Evolutionary conservation across 495 filamentous ascomycete genomes (phyloP).

Genomic region (Cercophora scortea): DNA sequence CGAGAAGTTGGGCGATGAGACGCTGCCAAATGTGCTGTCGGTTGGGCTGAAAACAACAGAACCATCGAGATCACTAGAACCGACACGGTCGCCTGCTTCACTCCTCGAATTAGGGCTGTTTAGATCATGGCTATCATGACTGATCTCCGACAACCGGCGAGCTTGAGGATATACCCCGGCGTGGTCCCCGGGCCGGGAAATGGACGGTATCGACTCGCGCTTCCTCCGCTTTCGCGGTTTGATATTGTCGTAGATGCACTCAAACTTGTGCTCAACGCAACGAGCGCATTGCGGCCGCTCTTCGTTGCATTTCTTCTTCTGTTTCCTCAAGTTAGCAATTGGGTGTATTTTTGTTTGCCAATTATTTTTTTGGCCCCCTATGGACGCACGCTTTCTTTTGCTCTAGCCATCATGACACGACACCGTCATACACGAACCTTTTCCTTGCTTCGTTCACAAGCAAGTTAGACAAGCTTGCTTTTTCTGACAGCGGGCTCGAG

Average conservation of each 20-base stretch:
- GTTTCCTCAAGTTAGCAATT: not conserved
- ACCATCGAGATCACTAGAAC: constrained; percentile 15
- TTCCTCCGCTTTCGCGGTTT: constrained; percentile 50
- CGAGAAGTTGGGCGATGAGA: not conserved
- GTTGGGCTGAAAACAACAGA: constrained; percentile 16
- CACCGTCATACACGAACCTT: constrained; percentile 18
- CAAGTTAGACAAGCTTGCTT: constrained; percentile 7
- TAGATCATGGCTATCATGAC: constrained; percentile 8
- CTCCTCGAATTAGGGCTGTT: not conserved
- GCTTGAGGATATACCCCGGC: not conserved
- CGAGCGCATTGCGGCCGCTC: constrained; percentile 49
- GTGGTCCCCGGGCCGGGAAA: not conserved
- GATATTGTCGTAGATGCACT: constrained; percentile 49
- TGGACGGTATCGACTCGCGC: constrained; percentile 18
- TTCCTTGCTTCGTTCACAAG: constrained; percentile 22
- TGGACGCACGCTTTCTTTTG: not conserved
- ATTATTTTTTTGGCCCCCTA: not conserved
- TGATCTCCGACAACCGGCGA: constrained; percentile 13
- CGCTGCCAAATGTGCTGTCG: constrained; percentile 13
- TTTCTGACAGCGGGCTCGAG: not conserved
- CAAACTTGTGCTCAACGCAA: constrained; percentile 44
- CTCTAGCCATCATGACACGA: not conserved
- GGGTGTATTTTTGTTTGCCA: not conserved
- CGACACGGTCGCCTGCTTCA: not conserved
- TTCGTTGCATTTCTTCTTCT: constrained; percentile 65